Conservation (phyloP, 139 green algal species). For the Deuterostichococcus epilithicus region DNA sequence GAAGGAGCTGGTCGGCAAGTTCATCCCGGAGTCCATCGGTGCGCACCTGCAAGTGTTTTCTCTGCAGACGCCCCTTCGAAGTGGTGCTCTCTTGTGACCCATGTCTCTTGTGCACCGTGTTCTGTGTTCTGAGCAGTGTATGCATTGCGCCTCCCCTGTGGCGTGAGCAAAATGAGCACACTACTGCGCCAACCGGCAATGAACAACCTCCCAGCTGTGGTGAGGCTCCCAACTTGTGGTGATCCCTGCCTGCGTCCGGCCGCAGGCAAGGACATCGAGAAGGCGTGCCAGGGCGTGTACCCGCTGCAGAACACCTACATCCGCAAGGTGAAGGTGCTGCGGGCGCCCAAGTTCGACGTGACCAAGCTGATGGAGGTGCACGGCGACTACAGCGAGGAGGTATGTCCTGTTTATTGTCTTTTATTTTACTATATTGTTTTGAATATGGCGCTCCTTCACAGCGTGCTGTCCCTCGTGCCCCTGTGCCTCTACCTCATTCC, state of each 20-base stretch:
- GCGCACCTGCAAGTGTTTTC: constrained; percentile 20
- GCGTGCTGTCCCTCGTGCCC: too few species aligned
- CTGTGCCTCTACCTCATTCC: constrained; percentile 4
- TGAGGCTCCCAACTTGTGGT: not conserved
- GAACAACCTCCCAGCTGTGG: not conserved
- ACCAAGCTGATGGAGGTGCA: constrained; percentile 99
- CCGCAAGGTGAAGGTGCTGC: constrained; percentile 98
- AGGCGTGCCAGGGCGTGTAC: constrained; percentile 90
- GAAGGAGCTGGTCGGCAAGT: constrained; percentile 98
- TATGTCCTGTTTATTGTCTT: not conserved
- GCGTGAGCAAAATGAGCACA: not conserved
- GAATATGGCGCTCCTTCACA: too few species aligned
- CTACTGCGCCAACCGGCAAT: not conserved
- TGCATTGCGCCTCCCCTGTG: not conserved
- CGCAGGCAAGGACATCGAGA: constrained; percentile 92
- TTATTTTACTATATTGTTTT: not conserved
- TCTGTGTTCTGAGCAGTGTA: not conserved
- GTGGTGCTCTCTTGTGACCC: not conserved
- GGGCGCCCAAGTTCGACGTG: constrained; percentile 97
- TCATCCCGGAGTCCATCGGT: constrained; percentile 98
- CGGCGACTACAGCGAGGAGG: constrained; percentile 81
- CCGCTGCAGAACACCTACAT: constrained; percentile 93
- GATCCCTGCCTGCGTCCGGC: not conserved
- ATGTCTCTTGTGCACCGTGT: not conserved
- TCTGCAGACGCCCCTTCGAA: not conserved